Base-by-base conservation (phyloP, 1,284 basidiomycete genomes). In the Pseudozyma flocculosa region DNA sequence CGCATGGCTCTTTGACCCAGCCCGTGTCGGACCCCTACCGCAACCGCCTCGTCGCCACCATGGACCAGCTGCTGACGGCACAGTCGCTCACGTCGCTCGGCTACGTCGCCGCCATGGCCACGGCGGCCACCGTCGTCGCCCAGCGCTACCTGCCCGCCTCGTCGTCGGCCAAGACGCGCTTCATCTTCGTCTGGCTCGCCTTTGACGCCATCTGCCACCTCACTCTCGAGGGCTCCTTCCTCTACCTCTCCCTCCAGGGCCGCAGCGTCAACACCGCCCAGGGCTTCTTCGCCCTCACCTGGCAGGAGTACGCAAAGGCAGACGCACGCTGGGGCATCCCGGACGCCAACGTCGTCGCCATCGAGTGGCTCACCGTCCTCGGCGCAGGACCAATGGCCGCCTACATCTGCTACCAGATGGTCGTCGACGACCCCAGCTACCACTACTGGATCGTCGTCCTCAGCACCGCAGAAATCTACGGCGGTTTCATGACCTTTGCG, bases 401-500 rank as follows among this genome's bases (percentile, higher is more conserved):
- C 1, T 75, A 69, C 45, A 61, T 58, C 29, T 63, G 63, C 5
- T 71, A 56, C 47, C 51, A 68, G 19, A 42, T 76, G 39, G 46
- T 46, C 1, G 50, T 54, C 23, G 38, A 51, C 21, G 55, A 69
- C 22, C 24, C 38, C 17, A 30, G 50, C n/a, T 72, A 75, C 46
- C 70, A 75, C 45, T 68, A 65, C 39, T 76, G 70, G 67, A 53
- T 59, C 36, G 50, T 68, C 10, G 59, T 70, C 22, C 45, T 76
- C 43, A 61, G 63, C 41, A 61, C 61, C 2, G 66, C 58, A 1
- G 74, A 76, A 53, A 39, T 76, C 21, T 75, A 74, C 24, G 62
- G 67, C 9, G 65, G 69, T 5, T 72, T 66, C 62, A 75, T 73
- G 71, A 76, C 73, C n/a, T 76, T 75, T 44, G 57, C 64, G 3